Conservation (phyloP, 2,329 filamentous ascomycete genomes). For the Trichoderma oligosporum region DNA sequence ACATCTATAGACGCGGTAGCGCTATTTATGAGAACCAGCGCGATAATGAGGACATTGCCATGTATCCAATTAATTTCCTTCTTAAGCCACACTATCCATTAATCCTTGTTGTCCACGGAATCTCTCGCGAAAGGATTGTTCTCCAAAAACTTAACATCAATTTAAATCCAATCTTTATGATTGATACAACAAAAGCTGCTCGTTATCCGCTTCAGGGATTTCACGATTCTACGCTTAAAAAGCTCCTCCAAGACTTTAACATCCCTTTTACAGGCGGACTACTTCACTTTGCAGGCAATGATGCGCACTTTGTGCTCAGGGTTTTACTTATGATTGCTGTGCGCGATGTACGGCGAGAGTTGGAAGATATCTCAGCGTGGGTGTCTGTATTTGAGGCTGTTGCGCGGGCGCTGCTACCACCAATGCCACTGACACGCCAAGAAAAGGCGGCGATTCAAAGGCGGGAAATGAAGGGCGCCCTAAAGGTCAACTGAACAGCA, state of each 20-base stretch:
- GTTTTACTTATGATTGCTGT: not conserved
- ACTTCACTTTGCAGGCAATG: not conserved
- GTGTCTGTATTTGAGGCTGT: not conserved
- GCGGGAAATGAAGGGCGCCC: not conserved
- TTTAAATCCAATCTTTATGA: not conserved
- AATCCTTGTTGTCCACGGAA: not conserved
- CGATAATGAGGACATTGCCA: too few relatives aligned
- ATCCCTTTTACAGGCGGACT: not conserved
- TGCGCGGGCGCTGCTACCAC: not conserved
- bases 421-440: not conserved
- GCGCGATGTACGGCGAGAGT: not conserved
- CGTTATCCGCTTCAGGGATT: not conserved
- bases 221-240: not conserved
- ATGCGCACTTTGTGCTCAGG: not conserved
- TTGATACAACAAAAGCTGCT: not conserved
- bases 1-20: too few relatives aligned
- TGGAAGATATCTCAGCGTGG: not conserved
- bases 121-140: not conserved
- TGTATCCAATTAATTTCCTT: not conserved
- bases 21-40: too few relatives aligned
- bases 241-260: not conserved
- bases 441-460: not conserved
- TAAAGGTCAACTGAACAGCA: too few relatives aligned
- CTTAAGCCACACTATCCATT: not conserved
- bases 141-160: not conserved